Evolutionary conservation across 2,329 filamentous ascomycete species (phyloP), one percentile per base, ranked within the genome.

Genomic region (Huntiella omanensis): DNA sequence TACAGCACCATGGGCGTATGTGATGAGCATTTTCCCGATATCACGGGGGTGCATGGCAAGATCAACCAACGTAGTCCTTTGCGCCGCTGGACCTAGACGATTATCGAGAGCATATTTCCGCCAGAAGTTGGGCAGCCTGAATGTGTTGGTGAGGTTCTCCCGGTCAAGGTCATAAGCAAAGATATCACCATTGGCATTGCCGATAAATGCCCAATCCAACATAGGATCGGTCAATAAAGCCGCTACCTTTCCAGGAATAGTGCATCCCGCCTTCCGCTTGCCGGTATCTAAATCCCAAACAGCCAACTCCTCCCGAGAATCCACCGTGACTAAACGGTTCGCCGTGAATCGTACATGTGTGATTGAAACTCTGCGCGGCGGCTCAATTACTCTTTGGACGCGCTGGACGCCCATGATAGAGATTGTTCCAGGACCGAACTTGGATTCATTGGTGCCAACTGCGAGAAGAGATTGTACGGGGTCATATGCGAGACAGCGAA

Each of bases 81-180:
- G 45, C 4, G 45, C 45, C 11, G 49, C 45, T 12, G 49, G 49
- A 5, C 63, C 62, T 10, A 33, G 37, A 42, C 77, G 70, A 7
- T 78, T 73, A 47, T 72, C 73, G 0, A 83, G 76, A 53, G 84
- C 81, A 50, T 71, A 70, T 52, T 83, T 74, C 43, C 69, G 68
- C 88, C 88, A 96, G 49, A 94, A 75, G 58, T 94, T 94, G 10
- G 85, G 80, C 45, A 98, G 75, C 48, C 75, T 77, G 60, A 95
- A 87, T 1, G 78, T 75, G 11, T 85, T 61, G 4, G 63, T 63
- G 50, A 91, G 64, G 28, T 69, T 68, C 57, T 84, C 77, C 49
- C 87, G 73, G 57, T 96, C 91, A 47, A 98, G 68, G 59, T 98
- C 91, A 58, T 88, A 98, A n/a, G 85, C 84, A 50, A 88, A 70